Percentiles rank a stretch among this genome's conserved stretches.
Evolutionary conservation across 257 asterid species (phyloP).

Genomic region (Ballota nigra): DNA sequence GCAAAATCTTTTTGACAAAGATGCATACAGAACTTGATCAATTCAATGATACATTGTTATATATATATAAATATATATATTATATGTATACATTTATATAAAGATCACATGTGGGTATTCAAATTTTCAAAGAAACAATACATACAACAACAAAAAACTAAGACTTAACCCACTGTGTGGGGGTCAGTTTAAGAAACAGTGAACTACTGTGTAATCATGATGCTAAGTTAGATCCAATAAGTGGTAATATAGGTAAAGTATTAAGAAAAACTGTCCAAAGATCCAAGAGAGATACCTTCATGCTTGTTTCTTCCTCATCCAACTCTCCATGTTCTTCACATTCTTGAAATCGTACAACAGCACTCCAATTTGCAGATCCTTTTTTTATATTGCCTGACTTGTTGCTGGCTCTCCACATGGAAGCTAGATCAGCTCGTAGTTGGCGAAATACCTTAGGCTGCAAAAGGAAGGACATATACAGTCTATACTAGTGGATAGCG

Average conservation of each 20-base stretch:
- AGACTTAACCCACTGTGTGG: not conserved
- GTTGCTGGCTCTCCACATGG: slow-evolving; percentile 77
- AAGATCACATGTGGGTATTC: not conserved
- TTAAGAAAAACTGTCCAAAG: slow-evolving; percentile 6
- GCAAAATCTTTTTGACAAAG: not conserved
- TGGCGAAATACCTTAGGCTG: slow-evolving; percentile 83
- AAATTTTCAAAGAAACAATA: not conserved
- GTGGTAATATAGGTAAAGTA: not conserved
- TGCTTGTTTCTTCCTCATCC: slow-evolving; percentile 61
- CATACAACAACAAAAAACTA: not conserved
- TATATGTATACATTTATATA: too few relatives aligned
- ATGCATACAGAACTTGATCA: not conserved
- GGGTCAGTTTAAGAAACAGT: not conserved
- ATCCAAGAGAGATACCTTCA: slow-evolving; percentile 53
- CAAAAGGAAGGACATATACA: slow-evolving; percentile 23
- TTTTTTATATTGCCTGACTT: slow-evolving; percentile 34
- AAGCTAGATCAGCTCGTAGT: slow-evolving; percentile 63
- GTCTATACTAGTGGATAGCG: slow-evolving; percentile 14
- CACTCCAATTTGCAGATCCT: not conserved
- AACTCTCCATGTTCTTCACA: slow-evolving; percentile 45
- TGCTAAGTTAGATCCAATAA: slow-evolving; percentile 14
- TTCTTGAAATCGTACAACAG: slow-evolving; percentile 26
- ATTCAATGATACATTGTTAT: not conserved
- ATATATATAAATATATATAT: too few relatives aligned
- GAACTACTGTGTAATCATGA: not conserved